phyloP scores from a whole-genome alignment of 2,329 filamentous ascomycete genomes.

The Teratosphaeria nubilosa region DNA sequence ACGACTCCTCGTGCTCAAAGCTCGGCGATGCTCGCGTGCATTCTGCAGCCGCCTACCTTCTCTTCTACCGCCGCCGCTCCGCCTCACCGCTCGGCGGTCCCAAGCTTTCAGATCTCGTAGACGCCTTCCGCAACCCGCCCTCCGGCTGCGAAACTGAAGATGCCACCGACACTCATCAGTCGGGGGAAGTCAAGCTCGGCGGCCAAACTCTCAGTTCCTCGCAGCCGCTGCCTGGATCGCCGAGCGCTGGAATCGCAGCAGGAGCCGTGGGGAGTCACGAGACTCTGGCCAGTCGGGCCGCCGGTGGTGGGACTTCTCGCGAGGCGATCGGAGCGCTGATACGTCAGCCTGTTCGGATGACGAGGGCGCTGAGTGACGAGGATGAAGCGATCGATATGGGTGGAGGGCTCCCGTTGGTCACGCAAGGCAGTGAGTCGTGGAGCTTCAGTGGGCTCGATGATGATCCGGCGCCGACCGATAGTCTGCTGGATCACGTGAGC shows the following conservation, averaged over 20 bases:
- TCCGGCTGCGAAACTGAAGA: constrained; percentile 31
- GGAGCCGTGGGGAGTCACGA: constrained; percentile 19
- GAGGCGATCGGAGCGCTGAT: constrained; percentile 14
- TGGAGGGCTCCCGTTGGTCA: background rate
- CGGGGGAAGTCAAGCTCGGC: constrained; percentile 83
- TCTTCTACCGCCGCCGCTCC: constrained; percentile 90
- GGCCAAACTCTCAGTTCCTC: constrained; percentile 53
- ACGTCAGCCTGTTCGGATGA: constrained; percentile 11
- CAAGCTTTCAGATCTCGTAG: constrained; percentile 60
- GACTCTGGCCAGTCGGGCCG: constrained; percentile 2
- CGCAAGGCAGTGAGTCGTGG: background rate
- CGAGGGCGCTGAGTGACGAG: constrained; percentile 5
- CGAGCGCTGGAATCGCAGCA: constrained; percentile 79
- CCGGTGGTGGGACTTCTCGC: constrained; percentile 12
- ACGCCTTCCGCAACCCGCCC: constrained; percentile 47
- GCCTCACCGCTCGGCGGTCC: constrained; percentile 67
- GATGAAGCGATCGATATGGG: constrained; percentile 3
- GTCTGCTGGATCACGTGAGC: background rate
- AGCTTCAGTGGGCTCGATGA: constrained; percentile 1
- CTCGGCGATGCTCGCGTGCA: constrained; percentile 12
- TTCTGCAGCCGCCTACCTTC: constrained; percentile 71
- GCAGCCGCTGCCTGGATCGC: constrained; percentile 66
- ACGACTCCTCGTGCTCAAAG: constrained; percentile 52
- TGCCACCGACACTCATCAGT: constrained; percentile 32
- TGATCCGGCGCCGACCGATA: constrained; percentile 3